Conservation (phyloP, 495 filamentous ascomycete genomes). For the Antarctomyces pellizariae region DNA sequence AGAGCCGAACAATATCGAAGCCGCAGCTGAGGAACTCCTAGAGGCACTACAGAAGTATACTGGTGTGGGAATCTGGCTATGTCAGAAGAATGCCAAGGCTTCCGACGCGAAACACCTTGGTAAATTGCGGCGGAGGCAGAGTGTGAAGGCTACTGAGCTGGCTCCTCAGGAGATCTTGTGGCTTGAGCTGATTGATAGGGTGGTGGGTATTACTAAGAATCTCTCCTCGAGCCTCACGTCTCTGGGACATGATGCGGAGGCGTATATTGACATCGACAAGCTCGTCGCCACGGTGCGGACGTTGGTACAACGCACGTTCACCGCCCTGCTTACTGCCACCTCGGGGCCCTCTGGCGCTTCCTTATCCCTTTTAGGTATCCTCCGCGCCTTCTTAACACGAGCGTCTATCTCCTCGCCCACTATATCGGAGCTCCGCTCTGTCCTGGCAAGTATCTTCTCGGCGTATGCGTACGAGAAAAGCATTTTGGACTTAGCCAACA, state of each 20-base stretch:
- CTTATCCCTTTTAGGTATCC: conserved; percentile 67
- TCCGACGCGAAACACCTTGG: conserved; percentile 9
- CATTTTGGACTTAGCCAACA: conserved; percentile 62
- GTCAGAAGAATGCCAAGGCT: conserved; percentile 66
- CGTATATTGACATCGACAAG: conserved; percentile 23
- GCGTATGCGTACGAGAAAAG: conserved; percentile 87
- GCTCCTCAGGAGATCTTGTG: conserved; percentile 63
- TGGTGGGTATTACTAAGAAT: conserved; percentile 54
- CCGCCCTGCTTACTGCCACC: conserved; percentile 56
- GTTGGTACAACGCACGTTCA: conserved; percentile 77
- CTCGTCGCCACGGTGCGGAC: conserved; percentile 42
- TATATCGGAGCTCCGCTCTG: conserved; percentile 62
- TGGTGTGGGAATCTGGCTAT: conserved; percentile 84
- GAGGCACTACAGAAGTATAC: conserved; percentile 68
- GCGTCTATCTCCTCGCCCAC: conserved; percentile 64
- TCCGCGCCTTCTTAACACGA: conserved; percentile 72
- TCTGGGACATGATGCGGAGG: conserved; percentile 10
- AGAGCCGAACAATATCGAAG: conserved; percentile 29
- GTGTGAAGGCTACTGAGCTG: conserved; percentile 31
- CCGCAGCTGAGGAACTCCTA: conserved; percentile 35
- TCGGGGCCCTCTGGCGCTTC: conserved; percentile 18
- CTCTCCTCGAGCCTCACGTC: conserved; percentile 6
- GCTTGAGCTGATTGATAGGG: conserved; percentile 70
- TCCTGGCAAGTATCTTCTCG: conserved; percentile 73
- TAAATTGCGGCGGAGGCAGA: conserved; percentile 19